A percentile compares a stretch with the other conserved stretches of the same genome.
Evolutionary conservation across 2,329 filamentous ascomycete genomes (phyloP).

Genomic region (Aspergillus pseudoviridinutans): DNA sequence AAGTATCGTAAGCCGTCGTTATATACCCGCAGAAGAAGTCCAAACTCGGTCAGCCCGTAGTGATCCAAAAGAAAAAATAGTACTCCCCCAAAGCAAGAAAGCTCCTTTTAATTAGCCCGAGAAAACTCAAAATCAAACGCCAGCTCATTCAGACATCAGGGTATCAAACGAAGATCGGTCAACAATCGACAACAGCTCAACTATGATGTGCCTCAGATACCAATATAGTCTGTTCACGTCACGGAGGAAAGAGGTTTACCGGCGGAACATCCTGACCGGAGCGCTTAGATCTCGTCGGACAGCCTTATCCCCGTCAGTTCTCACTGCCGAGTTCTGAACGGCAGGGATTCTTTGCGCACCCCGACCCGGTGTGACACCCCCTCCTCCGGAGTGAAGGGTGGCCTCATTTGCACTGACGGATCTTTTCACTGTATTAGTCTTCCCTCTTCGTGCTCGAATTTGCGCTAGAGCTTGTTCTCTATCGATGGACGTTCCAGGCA

Average conservation of each 20-base stretch:
- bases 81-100: background rate
- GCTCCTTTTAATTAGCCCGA: background rate
- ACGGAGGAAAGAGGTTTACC: slow-evolving; percentile 8
- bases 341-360: slow-evolving; percentile 31
- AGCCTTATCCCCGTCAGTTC: slow-evolving; percentile 23
- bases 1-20: background rate
- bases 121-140: slow-evolving; percentile 10
- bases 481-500: slow-evolving; percentile 43
- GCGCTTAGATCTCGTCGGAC: slow-evolving; percentile 37
- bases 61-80: background rate
- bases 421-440: slow-evolving; percentile 41
- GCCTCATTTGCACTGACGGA: slow-evolving; percentile 39
- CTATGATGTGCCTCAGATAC: slow-evolving; percentile 7
- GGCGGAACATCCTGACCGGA: slow-evolving; percentile 32
- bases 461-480: slow-evolving; percentile 48
- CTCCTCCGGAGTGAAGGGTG: slow-evolving; percentile 22
- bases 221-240: background rate
- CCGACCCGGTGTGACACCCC: slow-evolving; percentile 22
- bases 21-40: slow-evolving; percentile 1
- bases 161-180: slow-evolving; percentile 21
- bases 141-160: slow-evolving; percentile 20
- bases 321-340: slow-evolving; percentile 26
- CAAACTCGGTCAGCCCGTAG: background rate
- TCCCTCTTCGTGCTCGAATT: slow-evolving; percentile 45
- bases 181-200: slow-evolving; percentile 7